Percentiles rank a stretch among this genome's conserved stretches.
phyloP scores from a whole-genome alignment of 129 eudicot species.

The Chrysanthemum seticuspe region DNA sequence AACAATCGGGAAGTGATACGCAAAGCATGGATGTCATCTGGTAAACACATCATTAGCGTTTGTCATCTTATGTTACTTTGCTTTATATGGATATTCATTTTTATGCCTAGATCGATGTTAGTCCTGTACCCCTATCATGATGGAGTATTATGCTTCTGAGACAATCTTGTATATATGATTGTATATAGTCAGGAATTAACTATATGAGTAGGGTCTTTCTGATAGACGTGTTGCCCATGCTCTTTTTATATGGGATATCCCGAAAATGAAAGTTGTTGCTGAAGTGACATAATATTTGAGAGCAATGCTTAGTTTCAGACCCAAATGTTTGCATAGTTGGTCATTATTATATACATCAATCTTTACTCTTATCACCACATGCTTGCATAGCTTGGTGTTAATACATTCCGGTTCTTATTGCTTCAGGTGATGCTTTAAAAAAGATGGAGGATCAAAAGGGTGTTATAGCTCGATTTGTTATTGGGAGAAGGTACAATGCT shows the following conservation, averaged over 20 bases:
- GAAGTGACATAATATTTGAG: slow-evolving; percentile 8
- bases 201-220: slow-evolving; percentile 1
- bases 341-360: not conserved
- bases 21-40: slow-evolving; percentile 93
- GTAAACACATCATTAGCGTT: slow-evolving; percentile 30
- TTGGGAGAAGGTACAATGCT: slow-evolving; percentile 79
- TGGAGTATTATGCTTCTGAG: not conserved
- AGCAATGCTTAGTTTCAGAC: slow-evolving; percentile 14
- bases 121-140: not conserved
- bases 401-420: not conserved
- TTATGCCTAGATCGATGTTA: no score
- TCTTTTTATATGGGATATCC: not conserved
- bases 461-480: slow-evolving; percentile 83
- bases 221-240: slow-evolving; percentile 7
- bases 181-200: slow-evolving; percentile 4
- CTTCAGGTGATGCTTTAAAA: slow-evolving; percentile 69
- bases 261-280: not conserved
- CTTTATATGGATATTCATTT: not conserved
- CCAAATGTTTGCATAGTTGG: not conserved
- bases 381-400: slow-evolving; percentile 10
- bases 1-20: slow-evolving; percentile 83
- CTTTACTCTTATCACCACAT: not conserved
- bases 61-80: slow-evolving; percentile 10
- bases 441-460: slow-evolving; percentile 78
- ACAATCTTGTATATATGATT: not conserved